Base-by-base conservation (phyloP, 495 filamentous ascomycete species). In the Penicillium taxi region DNA sequence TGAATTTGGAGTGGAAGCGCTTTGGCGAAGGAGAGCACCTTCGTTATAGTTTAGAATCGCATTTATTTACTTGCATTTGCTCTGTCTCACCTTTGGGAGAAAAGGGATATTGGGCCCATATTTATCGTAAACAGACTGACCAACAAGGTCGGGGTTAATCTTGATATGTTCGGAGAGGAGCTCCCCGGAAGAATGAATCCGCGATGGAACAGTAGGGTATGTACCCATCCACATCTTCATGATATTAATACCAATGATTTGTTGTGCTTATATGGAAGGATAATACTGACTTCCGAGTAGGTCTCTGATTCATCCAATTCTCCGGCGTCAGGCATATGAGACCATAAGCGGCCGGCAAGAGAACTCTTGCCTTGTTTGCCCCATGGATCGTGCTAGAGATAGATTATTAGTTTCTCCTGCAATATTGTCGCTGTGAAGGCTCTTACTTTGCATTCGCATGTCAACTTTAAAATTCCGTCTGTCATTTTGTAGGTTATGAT, bases 1-100 rank as follows among this genome's bases (percentile, higher is more conserved):
- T 87, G 83, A 9, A 86, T 68, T 53, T 88, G 84, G 14, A 89
- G 68, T 0, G 80, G 82, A 0, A 89, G 73, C 1, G 84, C 81
- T 57, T 86, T 84, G 32, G 69, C 66, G 41, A 87, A 83, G 9
- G 81, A 86, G 2, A 86, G 67, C 25, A 88, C 77, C 66, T 77
- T 41, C 19, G 18, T 2, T 9, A 27, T 32, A 18, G 11, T 9
- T 2, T 20, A 14, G 14, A 5, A 9, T 28, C 34, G 20, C 11
- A 22, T 42, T 26, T 9, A 4, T 9, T 26, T 6, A 39, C 12
- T 19, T 35, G 4, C 16, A 16, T 6, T 20, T 11, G 8, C 1
- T 19, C 4, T 7, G 8, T 31, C 15, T 16, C 37, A 75, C 74
- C 58, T 88, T 88, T 9, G 82, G 80, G 0, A 88, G 61, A 47